Evolutionary conservation across 495 filamentous ascomycete species (phyloP).

Genomic region (Aspergillus leporis): DNA sequence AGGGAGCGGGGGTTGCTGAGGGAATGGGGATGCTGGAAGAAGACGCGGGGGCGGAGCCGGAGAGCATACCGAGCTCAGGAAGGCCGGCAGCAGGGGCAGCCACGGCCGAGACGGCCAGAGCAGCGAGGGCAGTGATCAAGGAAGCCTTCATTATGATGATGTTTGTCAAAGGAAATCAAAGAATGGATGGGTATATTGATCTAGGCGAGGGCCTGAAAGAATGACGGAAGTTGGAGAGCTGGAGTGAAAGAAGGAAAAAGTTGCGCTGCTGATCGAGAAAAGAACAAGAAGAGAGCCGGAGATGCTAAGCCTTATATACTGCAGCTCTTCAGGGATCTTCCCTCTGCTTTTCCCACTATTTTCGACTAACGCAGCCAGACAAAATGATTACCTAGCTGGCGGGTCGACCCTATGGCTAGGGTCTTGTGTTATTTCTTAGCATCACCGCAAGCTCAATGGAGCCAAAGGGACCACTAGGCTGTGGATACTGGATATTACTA

Average conservation of each 20-base stretch:
- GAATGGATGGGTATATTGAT: slow-evolving; percentile 6
- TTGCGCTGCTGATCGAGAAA: slow-evolving; percentile 16
- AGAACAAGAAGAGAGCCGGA: background rate
- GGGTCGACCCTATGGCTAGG: slow-evolving; percentile 21
- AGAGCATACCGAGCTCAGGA: slow-evolving; percentile 26
- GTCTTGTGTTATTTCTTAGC: slow-evolving; percentile 2
- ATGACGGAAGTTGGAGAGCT: slow-evolving; percentile 31
- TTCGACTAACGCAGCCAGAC: background rate
- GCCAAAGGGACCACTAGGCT: slow-evolving; percentile 1
- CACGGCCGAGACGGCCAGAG: slow-evolving; percentile 32
- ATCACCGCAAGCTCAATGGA: slow-evolving; percentile 3
- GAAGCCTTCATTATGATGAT: slow-evolving; percentile 40
- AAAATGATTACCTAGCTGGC: slow-evolving; percentile 16
- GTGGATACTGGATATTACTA: slow-evolving; percentile 9
- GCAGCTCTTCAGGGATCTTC: slow-evolving; percentile 18
- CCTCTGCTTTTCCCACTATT: background rate
- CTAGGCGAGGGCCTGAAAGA: slow-evolving; percentile 24
- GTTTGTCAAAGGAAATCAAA: slow-evolving; percentile 23
- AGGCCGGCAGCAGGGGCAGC: slow-evolving; percentile 34
- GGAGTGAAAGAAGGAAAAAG: slow-evolving; percentile 24
- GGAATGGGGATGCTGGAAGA: slow-evolving; percentile 12
- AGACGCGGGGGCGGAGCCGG: slow-evolving; percentile 18
- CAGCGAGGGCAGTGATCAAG: slow-evolving; percentile 34
- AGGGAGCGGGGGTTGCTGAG: slow-evolving; percentile 15
- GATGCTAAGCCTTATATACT: slow-evolving; percentile 16